Conservation (phyloP, 345 rosid genomes). For the Abelmoschus esculentus region DNA sequence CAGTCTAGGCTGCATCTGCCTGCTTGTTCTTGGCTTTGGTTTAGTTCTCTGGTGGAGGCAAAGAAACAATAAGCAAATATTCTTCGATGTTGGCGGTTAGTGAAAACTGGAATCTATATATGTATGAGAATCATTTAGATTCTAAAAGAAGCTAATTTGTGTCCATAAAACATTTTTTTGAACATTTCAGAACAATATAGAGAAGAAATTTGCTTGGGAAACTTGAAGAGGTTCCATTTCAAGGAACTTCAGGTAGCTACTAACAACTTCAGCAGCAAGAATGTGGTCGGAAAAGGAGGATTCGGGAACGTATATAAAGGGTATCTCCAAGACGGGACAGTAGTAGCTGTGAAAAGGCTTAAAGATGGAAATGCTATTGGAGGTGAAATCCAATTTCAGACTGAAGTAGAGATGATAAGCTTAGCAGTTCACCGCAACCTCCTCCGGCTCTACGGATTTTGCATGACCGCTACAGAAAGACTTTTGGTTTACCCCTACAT, state of each 20-base stretch:
- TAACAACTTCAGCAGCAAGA: conserved; percentile 81
- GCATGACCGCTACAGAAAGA: conserved; percentile 65
- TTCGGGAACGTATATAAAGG: conserved; percentile 94
- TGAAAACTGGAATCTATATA: not conserved
- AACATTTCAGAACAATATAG: conserved; percentile 48
- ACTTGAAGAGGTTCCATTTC: conserved; percentile 75
- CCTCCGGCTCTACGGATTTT: conserved; percentile 73
- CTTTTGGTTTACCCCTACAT: conserved; percentile 90
- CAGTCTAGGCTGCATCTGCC: conserved; percentile 55
- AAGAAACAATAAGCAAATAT: conserved; percentile 72
- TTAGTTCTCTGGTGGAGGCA: conserved; percentile 78
- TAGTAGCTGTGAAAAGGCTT: conserved; percentile 78
- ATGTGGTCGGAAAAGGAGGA: conserved; percentile 83
- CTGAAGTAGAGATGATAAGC: conserved; percentile 93
- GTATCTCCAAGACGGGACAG: conserved; percentile 61
- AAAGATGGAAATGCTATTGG: conserved; percentile 62
- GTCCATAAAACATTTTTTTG: not conserved
- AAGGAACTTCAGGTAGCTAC: conserved; percentile 84
- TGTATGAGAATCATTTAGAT: not conserved
- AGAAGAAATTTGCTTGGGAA: conserved; percentile 72
- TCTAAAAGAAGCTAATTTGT: not conserved
- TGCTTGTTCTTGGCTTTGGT: conserved; percentile 54
- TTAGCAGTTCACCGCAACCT: conserved; percentile 88
- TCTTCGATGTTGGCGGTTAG: conserved; percentile 83
- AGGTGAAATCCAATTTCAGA: conserved; percentile 83